Evolutionary conservation across 2,329 filamentous ascomycete species (phyloP).

Genomic region (Eutypella sp.): DNA sequence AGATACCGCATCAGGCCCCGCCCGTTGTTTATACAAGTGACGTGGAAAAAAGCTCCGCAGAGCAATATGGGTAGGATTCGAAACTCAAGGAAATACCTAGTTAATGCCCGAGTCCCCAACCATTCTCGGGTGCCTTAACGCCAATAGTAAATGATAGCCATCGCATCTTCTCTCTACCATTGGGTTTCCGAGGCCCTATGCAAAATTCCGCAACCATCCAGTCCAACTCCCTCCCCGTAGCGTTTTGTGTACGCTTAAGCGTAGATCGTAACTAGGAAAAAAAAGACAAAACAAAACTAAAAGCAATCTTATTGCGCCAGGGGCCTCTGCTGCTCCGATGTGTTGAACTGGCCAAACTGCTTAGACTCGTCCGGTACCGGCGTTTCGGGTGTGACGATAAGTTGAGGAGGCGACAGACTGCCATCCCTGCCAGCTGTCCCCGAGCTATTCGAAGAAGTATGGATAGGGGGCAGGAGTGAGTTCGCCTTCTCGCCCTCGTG

Average conservation of each 20-base stretch:
- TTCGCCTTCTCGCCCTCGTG: slow-evolving; percentile 7
- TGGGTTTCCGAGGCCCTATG: neutral
- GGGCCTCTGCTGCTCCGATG: slow-evolving; percentile 29
- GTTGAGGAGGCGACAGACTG: slow-evolving; percentile 31
- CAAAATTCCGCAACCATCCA: neutral
- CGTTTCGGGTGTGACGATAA: slow-evolving; percentile 47
- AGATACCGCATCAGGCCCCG: too few species aligned
- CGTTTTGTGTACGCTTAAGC: neutral
- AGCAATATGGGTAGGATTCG: too few species aligned
- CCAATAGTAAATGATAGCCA: neutral
- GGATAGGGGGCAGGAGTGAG: slow-evolving; percentile 11
- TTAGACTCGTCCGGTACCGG: slow-evolving; percentile 39
- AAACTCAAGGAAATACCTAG: too few species aligned
- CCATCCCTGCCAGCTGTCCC: slow-evolving; percentile 8
- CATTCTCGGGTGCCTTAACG: too few species aligned
- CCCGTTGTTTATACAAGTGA: too few species aligned
- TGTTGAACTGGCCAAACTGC: slow-evolving; percentile 36
- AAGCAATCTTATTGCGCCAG: slow-evolving; percentile 34
- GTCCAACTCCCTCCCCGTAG: neutral
- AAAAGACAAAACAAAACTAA: too few species aligned
- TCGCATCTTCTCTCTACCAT: neutral
- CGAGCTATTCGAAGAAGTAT: slow-evolving; percentile 16
- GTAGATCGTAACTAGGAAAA: neutral
- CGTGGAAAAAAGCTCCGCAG: too few species aligned
- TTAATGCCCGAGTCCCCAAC: too few species aligned